Evolutionary conservation across 805 yeast genomes (phyloP), one percentile per base, ranked within the genome.

Genomic region (Lipomyces starkeyi): DNA sequence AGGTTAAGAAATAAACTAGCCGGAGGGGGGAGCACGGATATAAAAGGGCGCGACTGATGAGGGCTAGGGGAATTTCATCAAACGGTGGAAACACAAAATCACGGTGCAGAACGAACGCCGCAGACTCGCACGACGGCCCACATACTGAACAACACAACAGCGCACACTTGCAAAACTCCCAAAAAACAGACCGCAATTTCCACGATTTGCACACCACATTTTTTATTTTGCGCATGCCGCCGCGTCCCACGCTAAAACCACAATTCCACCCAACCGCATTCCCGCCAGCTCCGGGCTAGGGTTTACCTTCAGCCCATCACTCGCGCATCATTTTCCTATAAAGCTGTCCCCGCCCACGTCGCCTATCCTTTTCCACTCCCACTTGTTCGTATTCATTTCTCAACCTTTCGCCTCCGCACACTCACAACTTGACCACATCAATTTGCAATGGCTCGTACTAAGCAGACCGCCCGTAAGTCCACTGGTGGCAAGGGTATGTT

Each of bases 381-480:
- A 20, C 64, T 43, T 40, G 17, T 58, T 54, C 2, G 14, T 53
- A 11, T 53, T 27, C 29, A 25, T 25, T 58, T 40, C 27, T 29
- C 32, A 34, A 37, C 57, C 64, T 22, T 58, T 62, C 22, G 20
- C 37, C 55, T 34, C 37, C 2, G 54, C 58, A 17, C 49, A 43
- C 13, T n/a, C 20, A 13, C n/a, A 2, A 52, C 55, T 25, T 17
- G 17, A 29, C 61, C 27, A 34, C 62, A 43, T 43, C 40, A 22
- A 37, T 14, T 37, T 43, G 22, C 79, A 79, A 89, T 89, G 93
- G 93, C 93, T 78, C 88, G 93, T 87, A 91, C 94, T 75, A 90
- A 90, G 83, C 93, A 90, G 84, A 89, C 92, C 71, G 93, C 94
- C 77, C 88, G 94, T 87, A 90, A 90, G 83, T 89, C 94, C 75